Conservation (phyloP, 2,329 filamentous ascomycete genomes). For the Pestalotiopsis sp. region DNA sequence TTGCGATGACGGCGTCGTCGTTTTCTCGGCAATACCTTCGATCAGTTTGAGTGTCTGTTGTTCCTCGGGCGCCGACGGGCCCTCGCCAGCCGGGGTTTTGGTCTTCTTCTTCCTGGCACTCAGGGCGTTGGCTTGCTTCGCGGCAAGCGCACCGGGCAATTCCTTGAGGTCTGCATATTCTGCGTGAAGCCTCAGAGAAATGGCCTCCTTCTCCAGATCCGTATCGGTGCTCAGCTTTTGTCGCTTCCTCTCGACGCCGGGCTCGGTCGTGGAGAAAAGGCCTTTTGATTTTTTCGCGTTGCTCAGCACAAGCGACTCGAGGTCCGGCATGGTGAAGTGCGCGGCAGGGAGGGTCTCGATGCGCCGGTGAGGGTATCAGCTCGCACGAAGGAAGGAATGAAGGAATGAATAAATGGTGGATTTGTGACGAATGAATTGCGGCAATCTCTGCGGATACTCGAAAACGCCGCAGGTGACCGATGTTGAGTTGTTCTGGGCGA, state of each 20-base stretch:
- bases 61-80: slow-evolving; percentile 33
- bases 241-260: slow-evolving; percentile 29
- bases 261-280: slow-evolving; percentile 26
- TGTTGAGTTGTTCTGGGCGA: not conserved
- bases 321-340: slow-evolving; percentile 22
- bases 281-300: slow-evolving; percentile 34
- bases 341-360: not conserved
- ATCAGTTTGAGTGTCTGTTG: slow-evolving; percentile 67
- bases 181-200: slow-evolving; percentile 34
- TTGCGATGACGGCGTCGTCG: slow-evolving; percentile 19
- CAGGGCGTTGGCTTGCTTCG: slow-evolving; percentile 38
- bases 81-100: slow-evolving; percentile 26
- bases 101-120: slow-evolving; percentile 30
- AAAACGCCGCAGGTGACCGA: not conserved
- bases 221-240: slow-evolving; percentile 27
- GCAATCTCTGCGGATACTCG: too few relatives aligned
- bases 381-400: not conserved
- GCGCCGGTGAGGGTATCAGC: not conserved
- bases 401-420: not conserved
- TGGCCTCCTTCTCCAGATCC: slow-evolving; percentile 30
- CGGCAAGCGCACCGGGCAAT: slow-evolving; percentile 33
- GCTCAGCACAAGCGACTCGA: slow-evolving; percentile 29
- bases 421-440: too few relatives aligned
- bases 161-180: slow-evolving; percentile 33
- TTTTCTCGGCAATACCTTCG: slow-evolving; percentile 56